Percentiles rank a stretch among this genome's conserved stretches.
phyloP scores from a whole-genome alignment of 2,329 filamentous ascomycete species.

The Cercospora beticola region DNA sequence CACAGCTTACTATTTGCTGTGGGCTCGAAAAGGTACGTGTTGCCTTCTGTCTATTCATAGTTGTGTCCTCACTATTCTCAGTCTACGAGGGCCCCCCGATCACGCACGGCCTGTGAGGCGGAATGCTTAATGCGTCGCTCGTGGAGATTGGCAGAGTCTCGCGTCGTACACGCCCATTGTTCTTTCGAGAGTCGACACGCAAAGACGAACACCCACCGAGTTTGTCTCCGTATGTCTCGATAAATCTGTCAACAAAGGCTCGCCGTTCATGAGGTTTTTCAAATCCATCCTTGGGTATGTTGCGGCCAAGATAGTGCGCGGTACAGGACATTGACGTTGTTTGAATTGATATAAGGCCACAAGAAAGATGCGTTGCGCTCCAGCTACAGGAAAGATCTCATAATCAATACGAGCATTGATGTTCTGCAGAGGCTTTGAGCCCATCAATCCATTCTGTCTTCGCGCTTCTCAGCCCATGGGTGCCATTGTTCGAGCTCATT shows the following conservation, averaged over 20 bases:
- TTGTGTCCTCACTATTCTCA: neutral
- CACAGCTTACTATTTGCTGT: slow-evolving; percentile 13
- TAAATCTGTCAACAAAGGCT: neutral
- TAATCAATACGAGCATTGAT: neutral
- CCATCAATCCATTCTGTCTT: neutral
- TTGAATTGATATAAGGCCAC: neutral
- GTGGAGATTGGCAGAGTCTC: neutral
- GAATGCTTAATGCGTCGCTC: neutral
- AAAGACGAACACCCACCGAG: neutral
- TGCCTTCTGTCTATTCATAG: neutral
- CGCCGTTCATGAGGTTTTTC: neutral
- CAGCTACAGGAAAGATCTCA: neutral
- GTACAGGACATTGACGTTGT: neutral
- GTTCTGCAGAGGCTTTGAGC: neutral
- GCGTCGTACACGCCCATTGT: neutral
- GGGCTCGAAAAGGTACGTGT: slow-evolving; percentile 15
- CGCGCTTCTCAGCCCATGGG: neutral
- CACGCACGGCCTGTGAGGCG: neutral
- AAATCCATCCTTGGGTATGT: neutral
- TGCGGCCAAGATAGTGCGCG: neutral
- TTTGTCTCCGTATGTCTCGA: too few species aligned
- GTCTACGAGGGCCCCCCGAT: slow-evolving; percentile 8
- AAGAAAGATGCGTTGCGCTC: neutral
- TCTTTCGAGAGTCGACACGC: neutral
- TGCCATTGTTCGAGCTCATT: neutral